Base-by-base conservation (phyloP, 2,329 filamentous ascomycete genomes). In the Penicillium corylophilum region DNA sequence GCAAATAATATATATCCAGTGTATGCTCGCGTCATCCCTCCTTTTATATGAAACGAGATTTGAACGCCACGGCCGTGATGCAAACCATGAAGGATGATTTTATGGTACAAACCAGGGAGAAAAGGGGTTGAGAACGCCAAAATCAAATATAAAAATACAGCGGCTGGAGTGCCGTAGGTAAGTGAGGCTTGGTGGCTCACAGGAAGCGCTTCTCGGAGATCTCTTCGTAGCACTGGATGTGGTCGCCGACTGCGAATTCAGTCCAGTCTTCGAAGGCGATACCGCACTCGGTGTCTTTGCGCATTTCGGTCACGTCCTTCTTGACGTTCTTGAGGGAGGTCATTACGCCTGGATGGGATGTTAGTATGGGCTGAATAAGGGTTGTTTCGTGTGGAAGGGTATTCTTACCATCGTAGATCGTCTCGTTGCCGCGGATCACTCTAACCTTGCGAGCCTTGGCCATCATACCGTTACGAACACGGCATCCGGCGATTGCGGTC, bases 281-380 rank as follows among this genome's bases (percentile, higher is more conserved):
- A 60, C 94, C 94, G 64, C 94, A 99, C 73, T 99, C 94, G n/a
- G 82, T 84, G 52, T 91, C 92, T 74, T 95, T 97, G 64, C 85
- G 85, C 85, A 95, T 94, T 66, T 96, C 90, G 41, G 79, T 77
- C 26, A 94, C 89, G 59, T 96, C 90, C 70, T 95, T 95, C 80
- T 97, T 96, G 70, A 88, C 84, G 65, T 95, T 89, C 76, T 94
- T 96, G 52, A 99, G 83, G 1, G 89, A 89, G 16, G 84, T 81
- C 39, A 97, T 82, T 46, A 80, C 81, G 59, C 92, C 93, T 96
- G 16, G 16, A 50, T 15, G 35, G 26, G 6, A n/a, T 22, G 10
- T 38, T 38, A 28, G 24, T 9, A 38, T 43, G 10, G 41, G 43
- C 22, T 13, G 16, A 18, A 18, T 26, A 10, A 8, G 18, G 3